Evolutionary conservation across 169 alveolate species (phyloP), one percentile per base, ranked within the genome.

Genomic region (Cryptosporidium ubiquitum): DNA sequence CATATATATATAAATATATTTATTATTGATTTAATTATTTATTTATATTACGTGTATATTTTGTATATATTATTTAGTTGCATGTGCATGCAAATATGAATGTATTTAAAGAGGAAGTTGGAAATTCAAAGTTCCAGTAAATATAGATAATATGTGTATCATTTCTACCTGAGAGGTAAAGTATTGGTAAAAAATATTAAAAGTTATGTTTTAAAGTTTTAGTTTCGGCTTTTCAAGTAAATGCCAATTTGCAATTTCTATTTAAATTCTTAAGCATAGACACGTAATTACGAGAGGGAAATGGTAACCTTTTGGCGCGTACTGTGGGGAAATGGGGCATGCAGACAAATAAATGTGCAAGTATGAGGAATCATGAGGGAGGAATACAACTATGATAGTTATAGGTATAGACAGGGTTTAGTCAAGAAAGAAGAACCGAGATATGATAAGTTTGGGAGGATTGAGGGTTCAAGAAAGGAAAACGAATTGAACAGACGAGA

Each of bases 301-400:
- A 57, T 26, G 69, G 69, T 73, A 39, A 73, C 85, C 23, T 47
- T 10, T 16, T 73, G 85, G 85, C 85, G 85, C 71, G 29, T 0
- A 29, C 0, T 73, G 85, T 73, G 85, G 85, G 85, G 85, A 73
- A 51, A 70, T 47, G 49, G 35, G 69, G 52, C 85, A 73, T 73
- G 85, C 68, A 69, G 52, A 29, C 23, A 71, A 71, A 44, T 16
- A 49, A 55, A 37, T 51, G 64, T 47, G 51, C n/a, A 31, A 73
- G 51, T 73, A 42, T 73, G 85, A 52, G 29, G 68, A 52, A 73
- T 55, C 7, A 73, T 73, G 85, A 73, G 68, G 39, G 61, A 73
- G 61, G 85, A 55, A 37, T 73, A 73, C 37, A 73, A 61, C 26
- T 73, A 73, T 73, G 85, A 73, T 37, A 73, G 68, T 61, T 73